Percentiles rank a stretch among this genome's conserved stretches.
Conservation (phyloP, 352 stramenopile species). For the Vaucheria bursata region DNA sequence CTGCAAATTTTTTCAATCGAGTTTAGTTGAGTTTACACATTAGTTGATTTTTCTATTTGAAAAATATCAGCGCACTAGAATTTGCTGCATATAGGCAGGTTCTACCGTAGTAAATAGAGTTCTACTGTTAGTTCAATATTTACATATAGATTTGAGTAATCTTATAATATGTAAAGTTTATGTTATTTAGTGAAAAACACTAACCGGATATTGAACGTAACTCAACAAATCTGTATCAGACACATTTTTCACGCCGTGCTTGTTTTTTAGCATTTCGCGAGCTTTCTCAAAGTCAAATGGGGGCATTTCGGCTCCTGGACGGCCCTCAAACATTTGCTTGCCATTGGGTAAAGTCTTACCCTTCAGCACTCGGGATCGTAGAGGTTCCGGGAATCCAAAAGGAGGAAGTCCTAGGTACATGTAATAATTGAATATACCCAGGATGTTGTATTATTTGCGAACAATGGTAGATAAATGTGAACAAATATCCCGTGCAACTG, state of each 20-base stretch:
- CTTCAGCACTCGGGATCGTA: slow-evolving; percentile 85
- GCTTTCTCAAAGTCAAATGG: slow-evolving; percentile 82
- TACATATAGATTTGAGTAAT: no score
- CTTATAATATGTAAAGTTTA: no score
- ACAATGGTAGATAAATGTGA: slow-evolving; percentile 33
- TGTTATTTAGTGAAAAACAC: no score
- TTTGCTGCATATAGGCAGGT: no score
- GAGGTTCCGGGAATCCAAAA: slow-evolving; percentile 90
- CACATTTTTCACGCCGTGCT: slow-evolving; percentile 60
- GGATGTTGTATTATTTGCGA: neutral
- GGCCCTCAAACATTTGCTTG: slow-evolving; percentile 78
- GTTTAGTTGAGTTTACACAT: no score
- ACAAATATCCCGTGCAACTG: no score
- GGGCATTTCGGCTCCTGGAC: slow-evolving; percentile 84
- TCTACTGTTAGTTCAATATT: no score
- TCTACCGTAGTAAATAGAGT: no score
- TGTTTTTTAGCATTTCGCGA: slow-evolving; percentile 59
- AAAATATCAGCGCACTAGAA: no score
- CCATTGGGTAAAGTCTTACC: slow-evolving; percentile 72
- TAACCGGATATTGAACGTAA: slow-evolving; percentile 75
- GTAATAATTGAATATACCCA: slow-evolving; percentile 30
- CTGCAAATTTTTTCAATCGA: no score
- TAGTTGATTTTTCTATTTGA: no score
- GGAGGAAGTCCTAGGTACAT: slow-evolving; percentile 83
- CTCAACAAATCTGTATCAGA: slow-evolving; percentile 86